Percentiles rank a stretch among this genome's conserved stretches.
Evolutionary conservation across 2,329 filamentous ascomycete genomes (phyloP).

Genomic region (Pseudogymnoascus sp.): DNA sequence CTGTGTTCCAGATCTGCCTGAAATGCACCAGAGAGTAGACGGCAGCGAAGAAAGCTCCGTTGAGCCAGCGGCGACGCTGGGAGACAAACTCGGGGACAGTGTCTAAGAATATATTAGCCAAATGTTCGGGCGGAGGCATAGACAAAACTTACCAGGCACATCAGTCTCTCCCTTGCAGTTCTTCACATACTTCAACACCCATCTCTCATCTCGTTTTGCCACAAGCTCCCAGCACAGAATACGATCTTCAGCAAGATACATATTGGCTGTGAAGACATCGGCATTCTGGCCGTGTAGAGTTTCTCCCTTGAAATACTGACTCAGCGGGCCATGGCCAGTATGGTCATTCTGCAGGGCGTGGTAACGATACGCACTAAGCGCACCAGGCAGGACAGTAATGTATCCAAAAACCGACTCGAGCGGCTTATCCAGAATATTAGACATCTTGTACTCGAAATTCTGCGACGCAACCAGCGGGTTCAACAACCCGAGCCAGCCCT

Average conservation of each 20-base stretch:
- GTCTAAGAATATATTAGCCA: slow-evolving; percentile 45
- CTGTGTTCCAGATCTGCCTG: slow-evolving; percentile 84
- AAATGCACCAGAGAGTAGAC: slow-evolving; percentile 97
- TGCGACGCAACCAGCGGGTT: slow-evolving; percentile 95
- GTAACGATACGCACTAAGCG: slow-evolving; percentile 90
- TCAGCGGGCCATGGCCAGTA: slow-evolving; percentile 87
- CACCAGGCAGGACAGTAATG: slow-evolving; percentile 93
- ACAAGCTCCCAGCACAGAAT: slow-evolving; percentile 93
- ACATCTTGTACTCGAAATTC: slow-evolving; percentile 99
- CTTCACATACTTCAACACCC: slow-evolving; percentile 98
- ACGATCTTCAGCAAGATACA: slow-evolving; percentile 86
- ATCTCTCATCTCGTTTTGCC: slow-evolving; percentile 86
- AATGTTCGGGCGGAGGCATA: not conserved
- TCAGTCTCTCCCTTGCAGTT: slow-evolving; percentile 95
- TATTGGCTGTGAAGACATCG: slow-evolving; percentile 95
- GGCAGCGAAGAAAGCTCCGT: slow-evolving; percentile 96
- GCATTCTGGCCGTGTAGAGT: slow-evolving; percentile 93
- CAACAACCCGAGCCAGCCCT: slow-evolving; percentile 70
- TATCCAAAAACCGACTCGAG: slow-evolving; percentile 96
- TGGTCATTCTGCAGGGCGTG: slow-evolving; percentile 95
- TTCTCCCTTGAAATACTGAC: slow-evolving; percentile 99
- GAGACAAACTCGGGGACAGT: slow-evolving; percentile 94
- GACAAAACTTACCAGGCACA: slow-evolving; percentile 68
- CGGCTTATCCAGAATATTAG: slow-evolving; percentile 96
- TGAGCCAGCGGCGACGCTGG: slow-evolving; percentile 92